Percentiles rank a stretch among this genome's conserved stretches.
Evolutionary conservation across 2,329 filamentous ascomycete species (phyloP).

Genomic region (Cladosporium sp.): DNA sequence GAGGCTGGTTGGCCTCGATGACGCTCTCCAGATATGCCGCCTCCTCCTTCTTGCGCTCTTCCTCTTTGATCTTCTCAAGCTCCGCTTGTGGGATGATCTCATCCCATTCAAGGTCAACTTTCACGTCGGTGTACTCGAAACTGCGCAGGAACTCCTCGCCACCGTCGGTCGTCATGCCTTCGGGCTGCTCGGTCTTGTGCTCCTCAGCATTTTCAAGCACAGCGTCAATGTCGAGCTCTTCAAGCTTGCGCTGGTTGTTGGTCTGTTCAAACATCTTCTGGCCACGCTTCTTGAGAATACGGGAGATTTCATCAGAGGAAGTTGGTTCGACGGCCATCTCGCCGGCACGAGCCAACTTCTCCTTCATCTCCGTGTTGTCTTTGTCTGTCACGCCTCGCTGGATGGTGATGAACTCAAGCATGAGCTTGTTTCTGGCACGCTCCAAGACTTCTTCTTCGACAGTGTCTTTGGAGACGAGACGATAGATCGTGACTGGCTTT

Average conservation of each 20-base stretch:
- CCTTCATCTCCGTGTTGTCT: constrained; percentile 63
- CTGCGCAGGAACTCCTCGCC: constrained; percentile 91
- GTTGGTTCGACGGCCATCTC: constrained; percentile 65
- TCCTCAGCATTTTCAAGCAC: constrained; percentile 96
- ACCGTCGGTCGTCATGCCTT: constrained; percentile 89
- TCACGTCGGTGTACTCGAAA: constrained; percentile 93
- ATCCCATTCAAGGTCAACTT: constrained; percentile 94
- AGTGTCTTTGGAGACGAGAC: constrained; percentile 94
- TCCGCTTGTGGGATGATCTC: constrained; percentile 95
- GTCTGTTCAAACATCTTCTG: constrained; percentile 99
- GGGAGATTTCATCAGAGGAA: constrained; percentile 89
- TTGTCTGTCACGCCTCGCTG: constrained; percentile 96
- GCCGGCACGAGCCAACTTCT: constrained; percentile 64
- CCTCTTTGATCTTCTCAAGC: constrained; percentile 79
- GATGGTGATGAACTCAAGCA: constrained; percentile 95
- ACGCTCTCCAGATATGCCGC: constrained; percentile 76
- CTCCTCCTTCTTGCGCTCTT: constrained; percentile 78
- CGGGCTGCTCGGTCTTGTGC: constrained; percentile 90
- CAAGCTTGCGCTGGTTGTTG: constrained; percentile 90
- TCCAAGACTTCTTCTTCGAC: constrained; percentile 97
- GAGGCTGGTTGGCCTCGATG: constrained; percentile 77
- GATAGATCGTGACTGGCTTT: constrained; percentile 90
- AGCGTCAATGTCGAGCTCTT: constrained; percentile 95
- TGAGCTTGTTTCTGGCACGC: constrained; percentile 91
- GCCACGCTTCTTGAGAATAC: constrained; percentile 94